These are phyloP conservation scores for Phytophthora citricola DNA, from an alignment of 352 stramenopile genomes.

Conservation along the genomic window DNA sequence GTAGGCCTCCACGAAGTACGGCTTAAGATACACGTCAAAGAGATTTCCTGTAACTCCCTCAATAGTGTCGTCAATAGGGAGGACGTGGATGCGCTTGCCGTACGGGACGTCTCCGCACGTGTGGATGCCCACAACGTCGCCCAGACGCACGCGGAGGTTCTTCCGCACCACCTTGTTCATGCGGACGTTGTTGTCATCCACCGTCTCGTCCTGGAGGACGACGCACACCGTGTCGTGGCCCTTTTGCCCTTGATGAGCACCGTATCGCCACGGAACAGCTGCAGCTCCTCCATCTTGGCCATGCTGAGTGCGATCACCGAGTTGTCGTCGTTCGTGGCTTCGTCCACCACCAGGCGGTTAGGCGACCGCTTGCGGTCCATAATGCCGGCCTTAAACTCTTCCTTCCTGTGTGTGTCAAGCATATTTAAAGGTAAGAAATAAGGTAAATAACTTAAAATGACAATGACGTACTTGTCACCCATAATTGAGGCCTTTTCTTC, in stretches of 20 bases:
- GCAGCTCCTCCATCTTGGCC: constrained; percentile 98
- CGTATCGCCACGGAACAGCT: constrained; percentile 99
- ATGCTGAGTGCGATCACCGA: constrained; percentile 93
- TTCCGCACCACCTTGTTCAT: constrained; percentile 99
- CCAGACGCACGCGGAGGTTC: constrained; percentile 97
- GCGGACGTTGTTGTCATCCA: constrained; percentile 96
- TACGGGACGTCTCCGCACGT: constrained; percentile 98
- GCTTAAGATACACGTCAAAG: constrained; percentile 99
- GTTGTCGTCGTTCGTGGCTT: constrained; percentile 98
- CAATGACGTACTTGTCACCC: constrained; percentile 37
- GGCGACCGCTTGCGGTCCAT: constrained; percentile 96
- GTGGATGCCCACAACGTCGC: constrained; percentile 98
- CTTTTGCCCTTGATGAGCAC: constrained; percentile 99
- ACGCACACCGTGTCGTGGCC: constrained; percentile 98
- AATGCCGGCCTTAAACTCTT: constrained; percentile 87
- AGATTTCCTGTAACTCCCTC: constrained; percentile 99
- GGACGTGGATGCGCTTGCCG: constrained; percentile 98
- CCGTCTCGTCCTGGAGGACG: constrained; percentile 97
- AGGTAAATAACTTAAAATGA: neutral
- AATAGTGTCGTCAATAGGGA: constrained; percentile 99
- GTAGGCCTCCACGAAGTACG: constrained; percentile 99
- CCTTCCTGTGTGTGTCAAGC: constrained; percentile 43
- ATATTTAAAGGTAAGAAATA: neutral
- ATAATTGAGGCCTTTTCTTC: constrained; percentile 21
- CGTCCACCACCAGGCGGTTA: constrained; percentile 99